Conservation (phyloP, 805 yeast genomes). For the Yamadazyma takamatsuzukensis region DNA sequence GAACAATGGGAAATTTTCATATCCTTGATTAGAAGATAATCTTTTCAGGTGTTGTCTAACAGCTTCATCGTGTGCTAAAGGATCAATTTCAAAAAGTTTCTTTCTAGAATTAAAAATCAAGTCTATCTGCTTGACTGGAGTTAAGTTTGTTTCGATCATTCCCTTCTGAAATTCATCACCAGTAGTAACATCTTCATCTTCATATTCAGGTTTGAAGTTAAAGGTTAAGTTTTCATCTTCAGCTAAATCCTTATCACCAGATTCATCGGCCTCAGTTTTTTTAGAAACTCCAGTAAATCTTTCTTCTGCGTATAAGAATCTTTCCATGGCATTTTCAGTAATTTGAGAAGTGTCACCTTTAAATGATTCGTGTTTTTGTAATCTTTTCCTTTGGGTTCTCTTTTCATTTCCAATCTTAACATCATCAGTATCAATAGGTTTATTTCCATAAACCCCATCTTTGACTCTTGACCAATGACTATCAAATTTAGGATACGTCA, state of each 20-base stretch:
- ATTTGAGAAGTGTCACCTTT: constrained; percentile 40
- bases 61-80: constrained; percentile 21
- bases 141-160: too few species aligned
- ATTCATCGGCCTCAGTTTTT: constrained; percentile 10
- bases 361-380: constrained; percentile 31
- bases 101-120: constrained; percentile 11
- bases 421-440: constrained; percentile 27
- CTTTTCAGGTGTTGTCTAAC: constrained; percentile 13
- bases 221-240: constrained; percentile 4
- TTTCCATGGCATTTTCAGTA: constrained; percentile 33
- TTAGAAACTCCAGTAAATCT: constrained; percentile 15
- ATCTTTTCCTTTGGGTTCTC: constrained; percentile 22
- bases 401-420: constrained; percentile 27
- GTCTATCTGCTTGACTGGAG: constrained; percentile 10
- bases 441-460: constrained; percentile 27
- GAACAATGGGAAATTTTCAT: constrained; percentile 26
- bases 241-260: constrained; percentile 10
- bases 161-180: too few species aligned
- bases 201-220: constrained; percentile 8
- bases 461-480: constrained; percentile 33
- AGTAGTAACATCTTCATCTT: constrained; percentile 12
- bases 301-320: constrained; percentile 35
- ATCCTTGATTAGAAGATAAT: constrained; percentile 16
- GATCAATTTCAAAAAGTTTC: constrained; percentile 18
- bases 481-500: constrained; percentile 19